Evolutionary conservation across 495 filamentous ascomycete species (phyloP).

Genomic region (Penicillium herquei): DNA sequence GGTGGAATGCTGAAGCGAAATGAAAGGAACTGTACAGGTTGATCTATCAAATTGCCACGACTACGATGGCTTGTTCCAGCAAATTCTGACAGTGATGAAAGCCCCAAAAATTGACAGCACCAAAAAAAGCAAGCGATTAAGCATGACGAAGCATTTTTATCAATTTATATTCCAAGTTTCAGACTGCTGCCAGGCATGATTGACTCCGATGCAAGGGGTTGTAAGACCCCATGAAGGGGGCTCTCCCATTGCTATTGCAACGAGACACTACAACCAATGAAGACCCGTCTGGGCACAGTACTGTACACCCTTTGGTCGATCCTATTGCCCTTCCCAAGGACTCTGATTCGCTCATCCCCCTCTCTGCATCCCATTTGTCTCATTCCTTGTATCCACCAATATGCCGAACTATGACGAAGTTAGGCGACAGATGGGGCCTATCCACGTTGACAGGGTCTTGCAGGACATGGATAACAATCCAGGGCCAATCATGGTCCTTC

Average conservation of each 20-base stretch:
- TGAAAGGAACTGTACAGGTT: neutral
- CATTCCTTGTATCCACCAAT: constrained; percentile 24
- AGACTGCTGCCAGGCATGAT: constrained; percentile 22
- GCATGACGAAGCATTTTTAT: constrained; percentile 21
- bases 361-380: constrained; percentile 29
- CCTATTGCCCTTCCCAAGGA: constrained; percentile 27
- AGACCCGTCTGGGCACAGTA: constrained; percentile 22
- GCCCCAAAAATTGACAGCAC: too few relatives aligned
- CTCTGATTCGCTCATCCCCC: constrained; percentile 23
- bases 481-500: constrained; percentile 18
- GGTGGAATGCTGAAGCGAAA: neutral
- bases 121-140: too few relatives aligned
- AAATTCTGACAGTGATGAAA: too few relatives aligned
- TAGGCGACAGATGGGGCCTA: constrained; percentile 13
- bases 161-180: constrained; percentile 24
- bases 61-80: neutral
- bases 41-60: neutral
- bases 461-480: constrained; percentile 17
- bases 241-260: constrained; percentile 24
- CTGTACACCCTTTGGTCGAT: constrained; percentile 22
- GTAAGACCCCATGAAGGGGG: constrained; percentile 14
- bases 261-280: constrained; percentile 32
- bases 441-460: constrained; percentile 30
- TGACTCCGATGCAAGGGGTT: constrained; percentile 24
- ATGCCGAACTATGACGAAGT: constrained; percentile 21